Conservation (phyloP, 2,329 filamentous ascomycete species). For the Aspergillus flavus region DNA sequence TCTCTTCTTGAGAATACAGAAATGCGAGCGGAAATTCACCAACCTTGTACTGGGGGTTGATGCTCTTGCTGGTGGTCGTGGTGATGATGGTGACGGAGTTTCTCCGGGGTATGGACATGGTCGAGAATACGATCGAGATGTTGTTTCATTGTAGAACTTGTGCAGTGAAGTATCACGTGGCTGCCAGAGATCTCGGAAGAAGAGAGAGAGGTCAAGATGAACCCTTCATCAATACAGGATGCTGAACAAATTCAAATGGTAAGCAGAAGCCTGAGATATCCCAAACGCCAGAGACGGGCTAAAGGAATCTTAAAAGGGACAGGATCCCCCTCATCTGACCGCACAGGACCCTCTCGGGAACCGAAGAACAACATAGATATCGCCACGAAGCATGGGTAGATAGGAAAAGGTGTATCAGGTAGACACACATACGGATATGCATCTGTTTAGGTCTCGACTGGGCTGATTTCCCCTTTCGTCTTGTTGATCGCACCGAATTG, state of each 20-base stretch:
- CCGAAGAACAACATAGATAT: neutral
- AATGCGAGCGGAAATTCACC: neutral
- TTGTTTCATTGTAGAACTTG: conserved; percentile 17
- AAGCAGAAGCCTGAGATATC: neutral
- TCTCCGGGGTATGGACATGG: conserved; percentile 21
- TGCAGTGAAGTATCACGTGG: conserved; percentile 7
- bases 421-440: neutral
- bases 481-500: neutral
- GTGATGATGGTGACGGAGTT: conserved; percentile 8
- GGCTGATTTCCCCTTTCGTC: neutral
- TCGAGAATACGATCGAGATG: conserved; percentile 19
- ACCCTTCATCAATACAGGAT: neutral
- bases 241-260: neutral
- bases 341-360: neutral
- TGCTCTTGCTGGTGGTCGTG: conserved; percentile 8
- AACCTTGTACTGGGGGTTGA: conserved; percentile 3
- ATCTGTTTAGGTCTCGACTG: neutral
- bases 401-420: neutral
- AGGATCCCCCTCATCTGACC: neutral
- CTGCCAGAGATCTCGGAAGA: neutral
- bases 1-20: neutral
- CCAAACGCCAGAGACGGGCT: neutral
- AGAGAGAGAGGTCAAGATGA: conserved; percentile 4
- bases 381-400: neutral
- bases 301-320: neutral